Evolutionary conservation across 805 yeast species (phyloP).

Genomic region (Danielozyma ontarioensis): DNA sequence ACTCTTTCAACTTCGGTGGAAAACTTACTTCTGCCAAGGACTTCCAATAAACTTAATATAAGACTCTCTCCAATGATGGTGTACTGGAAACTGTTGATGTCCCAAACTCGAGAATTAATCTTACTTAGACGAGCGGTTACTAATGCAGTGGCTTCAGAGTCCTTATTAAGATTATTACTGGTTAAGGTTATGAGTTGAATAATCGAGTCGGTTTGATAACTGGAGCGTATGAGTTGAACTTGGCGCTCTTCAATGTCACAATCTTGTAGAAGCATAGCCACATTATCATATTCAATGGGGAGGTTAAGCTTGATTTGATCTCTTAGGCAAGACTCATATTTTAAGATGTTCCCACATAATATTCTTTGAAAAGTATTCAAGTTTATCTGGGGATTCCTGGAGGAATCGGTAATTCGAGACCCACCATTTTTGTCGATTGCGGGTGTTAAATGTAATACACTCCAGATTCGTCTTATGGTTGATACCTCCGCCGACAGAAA

Average conservation of each 20-base stretch:
- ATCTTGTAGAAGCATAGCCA: conserved; percentile 1
- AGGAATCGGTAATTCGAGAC: too few relatives aligned
- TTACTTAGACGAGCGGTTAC: conserved; percentile 7
- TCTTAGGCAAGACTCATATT: conserved; percentile 1
- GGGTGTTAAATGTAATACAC: too few relatives aligned
- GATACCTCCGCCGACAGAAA: too few relatives aligned
- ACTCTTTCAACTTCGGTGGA: conserved; percentile 5
- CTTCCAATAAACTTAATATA: conserved; percentile 5
- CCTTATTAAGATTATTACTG: conserved; percentile 9
- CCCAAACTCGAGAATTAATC: conserved; percentile 13
- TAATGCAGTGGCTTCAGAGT: background rate
- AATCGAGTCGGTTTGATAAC: conserved; percentile 11
- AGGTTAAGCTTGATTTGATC: conserved; percentile 1
- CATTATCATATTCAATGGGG: background rate
- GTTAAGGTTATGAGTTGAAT: conserved; percentile 11
- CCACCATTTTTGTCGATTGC: too few relatives aligned
- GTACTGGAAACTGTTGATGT: conserved; percentile 9
- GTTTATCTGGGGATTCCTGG: too few relatives aligned
- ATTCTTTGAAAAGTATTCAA: conserved; percentile 6
- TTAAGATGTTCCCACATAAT: conserved; percentile 7
- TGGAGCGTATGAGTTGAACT: conserved; percentile 5
- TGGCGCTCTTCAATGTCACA: conserved; percentile 1
- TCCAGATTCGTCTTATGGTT: too few relatives aligned
- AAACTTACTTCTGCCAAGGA: conserved; percentile 4
- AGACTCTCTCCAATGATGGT: conserved; percentile 14